Evolutionary conservation across 2,329 filamentous ascomycete genomes (phyloP), one percentile per base, ranked within the genome.

Genomic region (Neopestalotiopsis sp.): DNA sequence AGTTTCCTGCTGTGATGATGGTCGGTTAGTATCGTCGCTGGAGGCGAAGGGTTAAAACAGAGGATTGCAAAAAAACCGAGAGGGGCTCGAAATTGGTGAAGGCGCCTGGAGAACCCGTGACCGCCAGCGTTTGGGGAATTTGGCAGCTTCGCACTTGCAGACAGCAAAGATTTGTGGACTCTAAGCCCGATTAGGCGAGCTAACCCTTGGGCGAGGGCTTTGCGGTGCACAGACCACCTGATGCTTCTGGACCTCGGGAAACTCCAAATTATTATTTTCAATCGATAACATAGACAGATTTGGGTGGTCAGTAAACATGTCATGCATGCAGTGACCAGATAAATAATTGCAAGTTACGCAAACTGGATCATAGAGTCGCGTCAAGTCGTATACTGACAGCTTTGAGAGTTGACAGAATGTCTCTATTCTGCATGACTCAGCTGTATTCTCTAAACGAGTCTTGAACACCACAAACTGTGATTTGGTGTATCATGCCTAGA

Each of bases 81-180:
- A 67, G 66, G 66, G 66, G 66, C 65, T 60, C 65, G 56, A 67
- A 67, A 67, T 67, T 67, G 56, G 65, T 56, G 65, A 67, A 42
- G 32, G n/a, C 65, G 42, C 30, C 52, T 56, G 45, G 42, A 60
- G 45, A 38, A 67, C 65, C 56, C 56, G 65, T 67, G 65, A 67
- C 65, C 59, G 65, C 32, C 52, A 32, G n/a, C 59, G 24, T 57
- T 57, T 59, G 32, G 52, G 45, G 56, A 67, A 67, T 67, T 67
- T 67, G 65, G 56, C 65, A 17, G 20, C 64, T 38, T 32, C 66
- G 24, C 60, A 63, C 12, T 56, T 52, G 40, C 66, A 67, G 66
- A 40, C 34, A 58, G 28, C n/a, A 66, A 60, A 32, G 38, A 30
- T 67, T 67, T 67, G 66, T 67, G 66, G 66, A 67, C 59, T 61